A percentile compares a stretch with the other conserved stretches of the same genome.
Conservation (phyloP, 2,329 filamentous ascomycete species). For the Aspergillus sp. region DNA sequence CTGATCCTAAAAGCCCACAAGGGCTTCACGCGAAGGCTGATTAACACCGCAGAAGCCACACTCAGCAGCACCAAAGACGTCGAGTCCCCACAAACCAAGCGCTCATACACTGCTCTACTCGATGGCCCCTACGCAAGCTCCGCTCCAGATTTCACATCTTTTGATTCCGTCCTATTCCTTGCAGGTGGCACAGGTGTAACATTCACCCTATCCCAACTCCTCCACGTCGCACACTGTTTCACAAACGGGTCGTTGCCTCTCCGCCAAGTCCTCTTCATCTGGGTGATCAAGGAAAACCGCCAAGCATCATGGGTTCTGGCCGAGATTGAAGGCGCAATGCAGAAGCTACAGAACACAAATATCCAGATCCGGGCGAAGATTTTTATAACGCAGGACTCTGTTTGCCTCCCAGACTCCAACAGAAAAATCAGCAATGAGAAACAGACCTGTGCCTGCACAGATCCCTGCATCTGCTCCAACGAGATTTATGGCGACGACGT, state of each 20-base stretch:
- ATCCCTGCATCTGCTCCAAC: neutral
- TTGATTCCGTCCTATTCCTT: neutral
- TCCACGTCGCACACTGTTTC: neutral
- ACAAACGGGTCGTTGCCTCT: neutral
- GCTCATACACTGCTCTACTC: neutral
- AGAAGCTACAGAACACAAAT: neutral
- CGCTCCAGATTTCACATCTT: neutral
- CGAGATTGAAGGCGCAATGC: neutral
- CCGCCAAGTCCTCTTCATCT: neutral
- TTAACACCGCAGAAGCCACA: neutral
- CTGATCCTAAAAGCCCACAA: neutral
- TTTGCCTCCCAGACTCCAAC: neutral
- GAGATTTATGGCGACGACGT: neutral
- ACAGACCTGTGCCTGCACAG: neutral
- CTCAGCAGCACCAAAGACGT: neutral
- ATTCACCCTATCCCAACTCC: neutral
- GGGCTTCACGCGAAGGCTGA: neutral
- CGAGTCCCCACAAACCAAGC: neutral
- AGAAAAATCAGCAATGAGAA: neutral
- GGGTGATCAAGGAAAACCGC: neutral
- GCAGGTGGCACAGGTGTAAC: neutral
- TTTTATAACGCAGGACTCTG: neutral
- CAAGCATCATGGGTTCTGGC: neutral
- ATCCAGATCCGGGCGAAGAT: neutral
- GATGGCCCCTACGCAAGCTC: neutral